A percentile compares a stretch with the other conserved stretches of the same genome.
Evolutionary conservation across 495 filamentous ascomycete species (phyloP).

Genomic region (Tuber brumale): DNA sequence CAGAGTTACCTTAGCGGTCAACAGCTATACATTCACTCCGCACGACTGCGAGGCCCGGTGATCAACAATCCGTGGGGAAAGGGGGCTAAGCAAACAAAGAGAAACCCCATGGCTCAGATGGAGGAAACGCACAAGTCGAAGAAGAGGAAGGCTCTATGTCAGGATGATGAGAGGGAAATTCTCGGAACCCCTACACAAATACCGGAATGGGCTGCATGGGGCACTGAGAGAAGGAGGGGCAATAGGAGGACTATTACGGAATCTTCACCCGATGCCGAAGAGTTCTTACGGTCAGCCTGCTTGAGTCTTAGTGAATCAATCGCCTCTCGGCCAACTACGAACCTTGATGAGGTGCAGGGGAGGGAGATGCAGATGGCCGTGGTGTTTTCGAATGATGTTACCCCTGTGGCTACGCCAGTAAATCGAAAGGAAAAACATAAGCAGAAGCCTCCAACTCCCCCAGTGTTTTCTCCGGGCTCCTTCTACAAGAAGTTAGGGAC

Average conservation of each 20-base stretch:
- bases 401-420: neutral
- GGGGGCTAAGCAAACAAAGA: constrained; percentile 16
- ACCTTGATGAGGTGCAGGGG: neutral
- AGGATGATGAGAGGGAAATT: constrained; percentile 23
- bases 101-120: constrained; percentile 11
- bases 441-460: neutral
- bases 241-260: neutral
- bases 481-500: neutral
- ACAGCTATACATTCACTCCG: constrained; percentile 37
- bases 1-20: constrained; percentile 35
- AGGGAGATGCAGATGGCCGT: neutral
- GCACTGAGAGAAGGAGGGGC: neutral
- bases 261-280: neutral
- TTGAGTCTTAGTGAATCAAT: neutral
- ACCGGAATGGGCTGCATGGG: neutral
- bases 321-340: neutral
- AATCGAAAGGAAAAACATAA: neutral
- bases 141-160: constrained; percentile 11
- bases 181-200: constrained; percentile 15
- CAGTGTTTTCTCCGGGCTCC: neutral
- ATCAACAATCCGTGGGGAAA: constrained; percentile 39
- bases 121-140: constrained; percentile 9
- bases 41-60: constrained; percentile 34
- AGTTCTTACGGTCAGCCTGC: neutral
- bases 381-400: constrained; percentile 2